Base-by-base conservation (phyloP, 2,329 filamentous ascomycete species). In the Thermoascus crustaceus region DNA sequence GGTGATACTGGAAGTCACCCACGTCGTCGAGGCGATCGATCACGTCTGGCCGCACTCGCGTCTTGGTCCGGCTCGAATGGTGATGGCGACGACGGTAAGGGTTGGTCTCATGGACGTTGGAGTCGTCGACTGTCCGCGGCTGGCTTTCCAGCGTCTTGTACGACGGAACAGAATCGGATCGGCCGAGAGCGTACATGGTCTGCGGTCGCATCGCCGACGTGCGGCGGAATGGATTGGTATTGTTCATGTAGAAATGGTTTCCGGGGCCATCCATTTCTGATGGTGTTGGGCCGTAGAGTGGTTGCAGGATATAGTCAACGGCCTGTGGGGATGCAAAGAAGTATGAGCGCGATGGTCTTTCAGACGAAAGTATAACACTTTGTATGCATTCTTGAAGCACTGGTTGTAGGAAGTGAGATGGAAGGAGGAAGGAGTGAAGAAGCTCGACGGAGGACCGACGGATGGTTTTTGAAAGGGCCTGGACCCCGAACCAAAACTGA, bases 21-120 rank as follows among this genome's bases (percentile, higher is more conserved):
- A 72, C 66, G 35, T 67, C 71, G 54, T 94, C 89, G 1, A 96
- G 75, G 4, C 69, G 67, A 57, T 95, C 89, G 50, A 96, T 91
- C 6, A 72, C 69, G 57, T 96, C 88, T 2, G 85, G 74, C 30
- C 73, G 74, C 17, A 79, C 75, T 10, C 81, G 71, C n/a, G 49
- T 79, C 68, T 50, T 72, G n/a, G n/a, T 74, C 54, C 79, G 82
- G 48, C 72, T 73, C 31, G 83, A 71, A 55, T 82, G 80, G 14
- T 35, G 38, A 16, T 32, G 20, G 26, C 13, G 13, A 17, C 26
- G 16, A 17, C 26, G 26, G 14, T 29, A 17, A 18, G 18, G 14
- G 18, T 13, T 29, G 26, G n/a, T n/a, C n/a, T 5, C 14, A 8
- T 9, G 9, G 14, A 10, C n/a, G 14, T 29, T 29, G 22, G 22